phyloP scores from a whole-genome alignment of 441 rosid genomes.

The Arabidopsis hybrid region DNA sequence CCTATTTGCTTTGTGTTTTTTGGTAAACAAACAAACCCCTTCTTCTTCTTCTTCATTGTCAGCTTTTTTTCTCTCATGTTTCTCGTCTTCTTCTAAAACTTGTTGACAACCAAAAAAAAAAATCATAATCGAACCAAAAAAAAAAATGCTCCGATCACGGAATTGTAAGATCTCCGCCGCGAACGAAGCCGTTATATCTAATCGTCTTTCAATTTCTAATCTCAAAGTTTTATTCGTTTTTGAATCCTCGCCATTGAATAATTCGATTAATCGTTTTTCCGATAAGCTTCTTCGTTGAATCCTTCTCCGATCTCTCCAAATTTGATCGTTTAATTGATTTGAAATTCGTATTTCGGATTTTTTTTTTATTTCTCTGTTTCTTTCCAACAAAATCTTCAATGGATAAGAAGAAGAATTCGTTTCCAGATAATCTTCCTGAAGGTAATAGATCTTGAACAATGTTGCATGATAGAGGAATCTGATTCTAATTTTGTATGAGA shows the following conservation, averaged over 20 bases:
- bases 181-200: slow-evolving; percentile 36
- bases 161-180: slow-evolving; percentile 36
- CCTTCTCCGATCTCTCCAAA: slow-evolving; percentile 60
- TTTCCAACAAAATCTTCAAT: slow-evolving; percentile 29
- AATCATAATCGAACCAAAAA: background rate
- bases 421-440: slow-evolving; percentile 46
- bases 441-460: slow-evolving; percentile 39
- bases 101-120: background rate
- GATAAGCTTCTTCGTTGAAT: slow-evolving; percentile 66
- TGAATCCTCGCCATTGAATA: slow-evolving; percentile 41
- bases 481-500: background rate
- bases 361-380: slow-evolving; percentile 9
- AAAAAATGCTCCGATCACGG: slow-evolving; percentile 44
- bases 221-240: slow-evolving; percentile 44
- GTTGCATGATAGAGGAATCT: background rate
- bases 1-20: background rate
- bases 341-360: slow-evolving; percentile 50
- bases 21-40: background rate
- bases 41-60: background rate
- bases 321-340: slow-evolving; percentile 57
- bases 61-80: slow-evolving; percentile 27
- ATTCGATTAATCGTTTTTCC: slow-evolving; percentile 23
- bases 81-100: slow-evolving; percentile 19
- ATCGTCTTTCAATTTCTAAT: slow-evolving; percentile 41
- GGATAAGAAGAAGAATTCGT: slow-evolving; percentile 48